Percentiles rank a stretch among this genome's conserved stretches.
Evolutionary conservation across 2,329 filamentous ascomycete species (phyloP).

Genomic region (Colletotrichum sp.): DNA sequence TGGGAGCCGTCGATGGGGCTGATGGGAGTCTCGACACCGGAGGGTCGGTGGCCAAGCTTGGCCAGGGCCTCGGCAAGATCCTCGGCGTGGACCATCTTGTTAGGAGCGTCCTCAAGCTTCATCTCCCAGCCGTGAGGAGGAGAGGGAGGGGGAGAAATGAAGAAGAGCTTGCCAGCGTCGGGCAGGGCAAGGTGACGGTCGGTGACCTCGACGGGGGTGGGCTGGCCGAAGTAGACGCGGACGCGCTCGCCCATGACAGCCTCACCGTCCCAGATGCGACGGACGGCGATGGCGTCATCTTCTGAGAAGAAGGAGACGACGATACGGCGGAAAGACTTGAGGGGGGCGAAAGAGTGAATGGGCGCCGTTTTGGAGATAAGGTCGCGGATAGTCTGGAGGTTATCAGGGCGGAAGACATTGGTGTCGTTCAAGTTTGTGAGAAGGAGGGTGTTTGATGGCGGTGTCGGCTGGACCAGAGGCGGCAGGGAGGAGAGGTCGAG

Average conservation of each 20-base stretch:
- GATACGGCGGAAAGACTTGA: constrained; percentile 84
- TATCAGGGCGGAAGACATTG: constrained; percentile 76
- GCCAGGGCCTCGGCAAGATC: constrained; percentile 71
- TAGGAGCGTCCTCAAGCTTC: constrained; percentile 71
- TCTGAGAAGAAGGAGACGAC: constrained; percentile 78
- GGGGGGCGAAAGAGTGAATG: constrained; percentile 79
- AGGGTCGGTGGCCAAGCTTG: constrained; percentile 58
- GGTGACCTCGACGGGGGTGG: constrained; percentile 59
- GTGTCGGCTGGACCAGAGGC: constrained; percentile 71
- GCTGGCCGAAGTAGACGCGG: constrained; percentile 72
- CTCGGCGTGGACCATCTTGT: constrained; percentile 73
- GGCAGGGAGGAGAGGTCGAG: constrained; percentile 79
- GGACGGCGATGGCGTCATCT: constrained; percentile 73
- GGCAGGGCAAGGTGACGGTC: constrained; percentile 69
- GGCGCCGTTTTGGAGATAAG: constrained; percentile 73
- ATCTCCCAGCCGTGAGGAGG: constrained; percentile 75
- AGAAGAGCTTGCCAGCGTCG: constrained; percentile 74
- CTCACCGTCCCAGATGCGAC: constrained; percentile 77
- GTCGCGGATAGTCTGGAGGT: constrained; percentile 75
- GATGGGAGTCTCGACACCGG: constrained; percentile 36
- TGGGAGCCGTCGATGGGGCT: constrained; percentile 46
- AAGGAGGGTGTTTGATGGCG: constrained; percentile 82
- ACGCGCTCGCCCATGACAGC: constrained; percentile 72
- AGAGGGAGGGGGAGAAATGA: constrained; percentile 73
- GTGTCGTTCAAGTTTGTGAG: constrained; percentile 79